Evolutionary conservation across 1,284 basidiomycete species (phyloP), one percentile per base, ranked within the genome.

Genomic region (Ustilago crameri): DNA sequence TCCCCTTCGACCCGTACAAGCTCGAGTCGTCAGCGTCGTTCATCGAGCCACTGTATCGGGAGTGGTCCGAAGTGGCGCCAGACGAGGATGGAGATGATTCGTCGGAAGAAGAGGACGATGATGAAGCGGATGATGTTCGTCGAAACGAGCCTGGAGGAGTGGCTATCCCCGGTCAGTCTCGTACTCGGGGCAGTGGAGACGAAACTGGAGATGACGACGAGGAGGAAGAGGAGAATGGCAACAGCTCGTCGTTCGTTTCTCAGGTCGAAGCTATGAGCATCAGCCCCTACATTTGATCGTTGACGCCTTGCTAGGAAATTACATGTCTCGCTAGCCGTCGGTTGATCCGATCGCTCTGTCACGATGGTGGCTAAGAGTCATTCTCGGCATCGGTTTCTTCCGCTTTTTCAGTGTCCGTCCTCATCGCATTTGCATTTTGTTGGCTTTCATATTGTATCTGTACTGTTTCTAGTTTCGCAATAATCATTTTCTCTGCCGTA

Each of bases 1-100:
- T 98, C 86, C 96, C 96, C 0, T 99, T 99, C 82, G 96, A 99
- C 83, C 96, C 96, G 1, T 98, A 93, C 86, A 92, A 90, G 73
- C 88, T 99, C 2, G 91, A 92, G 3, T 80, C 84, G 38, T 86
- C 78, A 12, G 60, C 85, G 0, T 81, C 82, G 23, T 87, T 83
- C 68, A 84, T 88, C 61, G 85, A 87, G 42, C 74, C 76, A 9
- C 84, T 88, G 50, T 88, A 88, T 67, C 81, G 86, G 14, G 85
- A 86, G 9, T 88, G 87, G 87, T 54, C 71, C 24, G 86, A 87
- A 46, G 86, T 87, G 5, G 85, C 85, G 4, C 81, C 80, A 2
- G 76, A 77, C 3, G 66, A 74, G 35, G 80, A 84, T 26, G 64
- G 68, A 9, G 58, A 63, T 9, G 65, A 51, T 22, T 75, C 74